Base-by-base conservation (phyloP, 768 basidiomycete genomes). In the Suillus brevipes region DNA sequence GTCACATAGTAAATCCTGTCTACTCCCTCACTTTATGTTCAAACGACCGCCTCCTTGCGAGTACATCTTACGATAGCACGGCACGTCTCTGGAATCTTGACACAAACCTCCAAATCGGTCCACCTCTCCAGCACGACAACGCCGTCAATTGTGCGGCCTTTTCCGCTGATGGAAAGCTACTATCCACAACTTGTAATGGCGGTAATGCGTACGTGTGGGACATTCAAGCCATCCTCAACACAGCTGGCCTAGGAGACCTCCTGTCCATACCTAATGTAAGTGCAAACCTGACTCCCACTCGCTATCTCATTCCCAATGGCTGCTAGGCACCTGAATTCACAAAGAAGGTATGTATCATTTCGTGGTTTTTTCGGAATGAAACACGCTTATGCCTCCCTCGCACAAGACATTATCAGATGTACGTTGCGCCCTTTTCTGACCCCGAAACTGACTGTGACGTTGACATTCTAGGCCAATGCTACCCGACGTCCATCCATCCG, bases 101-200 rank as follows among this genome's bases (percentile, higher is more conserved):
- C 23, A 23, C 47, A 6, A 49, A 49, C n/a, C 47, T 49, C n/a
- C 23, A 13, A 4, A 6, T 23, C 23, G 47, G 47, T 1, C 23
- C 47, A 6, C 23, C 12, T 23, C 47, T 49, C 6, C 47, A 49
- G 6, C 47, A 49, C 6, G 6, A 23, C 6, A 49, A 0, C 0
- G 1, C 0, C 1, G 12, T 23, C 6, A 2, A 23, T 0, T 49
- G 12, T 13, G 13, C 12, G 0, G 47, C 23, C n/a, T 23, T 23
- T 6, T 23, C 47, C 1, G 6, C 47, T 3, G 23, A 25, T 49
- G 47, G 47, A 23, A 49, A 6, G 13, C 13, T 49, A 23, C 6
- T 49, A 49, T 6, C 13, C 13, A 49, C 47, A 10, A 23, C 5
- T 49, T 7, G 47, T 6, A 0, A 7, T 0, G 13, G 14, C 3